A percentile compares a stretch with the other conserved stretches of the same genome.
These are phyloP conservation scores for Capsicum rhomboideum DNA, from an alignment of 257 asterid genomes.

Conservation along the genomic window DNA sequence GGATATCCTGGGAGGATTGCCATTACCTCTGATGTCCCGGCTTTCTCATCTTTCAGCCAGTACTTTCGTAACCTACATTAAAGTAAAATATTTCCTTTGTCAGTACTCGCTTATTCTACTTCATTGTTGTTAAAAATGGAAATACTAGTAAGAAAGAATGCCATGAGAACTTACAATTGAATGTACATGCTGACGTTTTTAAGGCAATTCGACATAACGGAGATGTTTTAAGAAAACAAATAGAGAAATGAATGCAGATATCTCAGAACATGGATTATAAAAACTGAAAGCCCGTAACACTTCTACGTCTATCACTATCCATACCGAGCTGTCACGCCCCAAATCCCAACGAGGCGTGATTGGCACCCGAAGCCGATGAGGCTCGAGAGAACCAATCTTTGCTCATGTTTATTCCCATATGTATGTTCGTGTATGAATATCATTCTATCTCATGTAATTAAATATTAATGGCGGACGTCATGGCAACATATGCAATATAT, in stretches of 20 bases:
- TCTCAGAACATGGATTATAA: background rate
- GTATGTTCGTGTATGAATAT: no score
- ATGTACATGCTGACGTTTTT: background rate
- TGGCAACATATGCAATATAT: no score
- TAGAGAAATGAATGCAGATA: background rate
- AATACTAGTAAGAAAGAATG: background rate
- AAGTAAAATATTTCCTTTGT: background rate
- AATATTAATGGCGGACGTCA: no score
- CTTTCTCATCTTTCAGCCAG: constrained; percentile 86
- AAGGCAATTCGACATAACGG: background rate
- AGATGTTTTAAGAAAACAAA: background rate
- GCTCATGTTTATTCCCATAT: no score
- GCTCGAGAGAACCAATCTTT: no score
- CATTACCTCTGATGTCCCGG: constrained; percentile 54
- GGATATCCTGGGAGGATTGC: constrained; percentile 78
- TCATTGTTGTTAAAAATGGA: background rate
- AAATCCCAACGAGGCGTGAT: no score
- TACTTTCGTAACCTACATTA: constrained; percentile 51
- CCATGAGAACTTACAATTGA: background rate
- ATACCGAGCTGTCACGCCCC: no score
- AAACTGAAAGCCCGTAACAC: background rate
- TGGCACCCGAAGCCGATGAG: no score
- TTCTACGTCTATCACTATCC: background rate
- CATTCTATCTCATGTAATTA: no score
- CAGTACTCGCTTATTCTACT: background rate